Base-by-base conservation (phyloP, 2,329 filamentous ascomycete species). In the Aspergillus sp. region DNA sequence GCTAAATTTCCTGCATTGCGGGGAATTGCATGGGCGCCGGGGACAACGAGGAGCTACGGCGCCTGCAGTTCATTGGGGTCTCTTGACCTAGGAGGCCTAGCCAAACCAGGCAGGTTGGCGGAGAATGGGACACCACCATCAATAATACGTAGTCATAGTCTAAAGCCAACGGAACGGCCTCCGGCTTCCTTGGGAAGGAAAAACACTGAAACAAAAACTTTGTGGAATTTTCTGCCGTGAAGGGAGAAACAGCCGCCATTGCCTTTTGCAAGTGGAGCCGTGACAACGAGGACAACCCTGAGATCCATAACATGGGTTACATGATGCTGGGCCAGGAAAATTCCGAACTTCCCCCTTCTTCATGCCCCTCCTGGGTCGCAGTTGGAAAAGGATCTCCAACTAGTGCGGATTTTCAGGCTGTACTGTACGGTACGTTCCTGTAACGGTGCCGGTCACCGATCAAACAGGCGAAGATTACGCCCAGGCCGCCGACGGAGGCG, bases 1-100 rank as follows among this genome's bases (percentile, higher is more conserved):
- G 51, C 61, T 58, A 57, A 48, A 58, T 63, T 55, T 54, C 56
- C 41, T 66, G 62, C 57, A 64, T 63, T 71, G 70, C 68, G 70
- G 69, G 70, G 69, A 57, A 61, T 45, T 54, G 27, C 27, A 30
- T 30, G 27, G 27, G 44, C 48, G 40, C n/a, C 15, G 27, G 27
- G 27, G 12, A 49, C 41, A 39, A 41, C 48, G 51, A 58, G 40
- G 7, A n/a, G 12, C 34, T 13, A 15, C 34, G 5, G 34, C 51
- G 54, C 53, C 27, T 27, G 37, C 20, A 55, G 34, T 45, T 42
- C 4, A 52, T 30, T 12, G 50, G 19, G 20, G 51, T 48, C 51
- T 40, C 51, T 54, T 48, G 44, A 48, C 42, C 4, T 4, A 9
- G 27, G 27, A 33, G 51, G 19, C 57, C 57, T 61, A 54, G 27